Conservation (phyloP, 2,329 filamentous ascomycete genomes). For the Rhynchosporium secalis region DNA sequence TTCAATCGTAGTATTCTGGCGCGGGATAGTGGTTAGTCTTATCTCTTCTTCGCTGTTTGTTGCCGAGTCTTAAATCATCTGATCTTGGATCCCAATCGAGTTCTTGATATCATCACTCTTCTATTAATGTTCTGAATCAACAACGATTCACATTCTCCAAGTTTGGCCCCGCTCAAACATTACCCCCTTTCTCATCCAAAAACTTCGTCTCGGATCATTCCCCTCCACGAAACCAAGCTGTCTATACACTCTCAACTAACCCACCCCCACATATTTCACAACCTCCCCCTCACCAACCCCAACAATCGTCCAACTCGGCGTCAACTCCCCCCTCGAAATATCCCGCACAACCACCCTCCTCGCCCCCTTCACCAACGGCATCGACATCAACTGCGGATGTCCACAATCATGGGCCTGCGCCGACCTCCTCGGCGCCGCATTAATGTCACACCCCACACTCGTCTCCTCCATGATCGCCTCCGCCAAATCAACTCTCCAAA, state of each 20-base stretch:
- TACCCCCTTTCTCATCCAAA: background rate
- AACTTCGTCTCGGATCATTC: background rate
- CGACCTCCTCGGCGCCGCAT: slow-evolving; percentile 65
- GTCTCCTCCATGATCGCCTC: slow-evolving; percentile 66
- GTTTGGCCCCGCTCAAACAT: no score
- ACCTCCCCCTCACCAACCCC: slow-evolving; percentile 55
- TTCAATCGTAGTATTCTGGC: slow-evolving; percentile 63
- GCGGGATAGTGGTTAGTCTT: slow-evolving; percentile 55
- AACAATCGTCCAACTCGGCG: slow-evolving; percentile 68
- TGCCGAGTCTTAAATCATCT: no score
- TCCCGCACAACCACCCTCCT: slow-evolving; percentile 62
- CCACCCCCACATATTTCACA: slow-evolving; percentile 54
- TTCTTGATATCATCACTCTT: background rate
- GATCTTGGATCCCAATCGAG: slow-evolving; percentile 4
- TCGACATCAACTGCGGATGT: slow-evolving; percentile 73
- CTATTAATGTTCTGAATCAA: background rate
- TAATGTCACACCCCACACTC: slow-evolving; percentile 64
- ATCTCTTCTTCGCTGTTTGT: background rate
- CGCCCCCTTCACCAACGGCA: slow-evolving; percentile 60
- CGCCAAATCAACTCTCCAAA: slow-evolving; percentile 52
- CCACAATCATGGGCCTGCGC: slow-evolving; percentile 73
- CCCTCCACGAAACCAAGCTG: background rate
- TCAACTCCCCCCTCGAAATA: slow-evolving; percentile 61
- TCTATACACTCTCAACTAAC: background rate
- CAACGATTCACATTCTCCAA: background rate